Percentiles rank a stretch among this genome's conserved stretches.
Conservation (phyloP, 352 stramenopile genomes). For the Discostella stelligera region DNA sequence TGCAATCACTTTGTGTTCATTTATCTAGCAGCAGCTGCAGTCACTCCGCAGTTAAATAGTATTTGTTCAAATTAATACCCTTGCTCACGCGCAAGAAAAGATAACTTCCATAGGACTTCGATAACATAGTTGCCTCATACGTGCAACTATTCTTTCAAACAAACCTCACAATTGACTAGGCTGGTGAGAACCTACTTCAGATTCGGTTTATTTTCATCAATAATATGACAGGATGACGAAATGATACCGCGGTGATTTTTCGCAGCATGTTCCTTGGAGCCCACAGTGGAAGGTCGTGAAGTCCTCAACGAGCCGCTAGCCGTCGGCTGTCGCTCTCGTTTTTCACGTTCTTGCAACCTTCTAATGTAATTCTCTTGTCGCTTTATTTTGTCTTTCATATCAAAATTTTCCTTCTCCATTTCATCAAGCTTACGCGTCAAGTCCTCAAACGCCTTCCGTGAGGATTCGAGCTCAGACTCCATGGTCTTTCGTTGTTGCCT, state of each 20-base stretch:
- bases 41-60: too few relatives aligned
- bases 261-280: not conserved
- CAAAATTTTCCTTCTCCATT: slow-evolving; percentile 38
- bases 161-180: too few relatives aligned
- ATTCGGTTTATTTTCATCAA: not conserved
- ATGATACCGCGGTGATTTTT: not conserved
- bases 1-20: too few relatives aligned
- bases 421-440: slow-evolving; percentile 17
- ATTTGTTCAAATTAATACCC: too few relatives aligned
- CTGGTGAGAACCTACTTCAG: too few relatives aligned
- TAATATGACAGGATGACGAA: not conserved
- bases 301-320: not conserved
- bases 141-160: too few relatives aligned
- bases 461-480: slow-evolving; percentile 38
- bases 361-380: slow-evolving; percentile 45
- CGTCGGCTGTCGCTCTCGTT: slow-evolving; percentile 21
- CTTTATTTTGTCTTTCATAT: slow-evolving; percentile 26
- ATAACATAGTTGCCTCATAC: too few relatives aligned
- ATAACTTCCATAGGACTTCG: too few relatives aligned
- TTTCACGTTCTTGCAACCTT: slow-evolving; percentile 32
- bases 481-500: slow-evolving; percentile 24
- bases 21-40: too few relatives aligned
- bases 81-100: too few relatives aligned
- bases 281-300: slow-evolving; percentile 1
- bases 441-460: slow-evolving; percentile 23